Evolutionary conservation across 495 filamentous ascomycete genomes (phyloP).

Genomic region (Jackrogersella multiformis): DNA sequence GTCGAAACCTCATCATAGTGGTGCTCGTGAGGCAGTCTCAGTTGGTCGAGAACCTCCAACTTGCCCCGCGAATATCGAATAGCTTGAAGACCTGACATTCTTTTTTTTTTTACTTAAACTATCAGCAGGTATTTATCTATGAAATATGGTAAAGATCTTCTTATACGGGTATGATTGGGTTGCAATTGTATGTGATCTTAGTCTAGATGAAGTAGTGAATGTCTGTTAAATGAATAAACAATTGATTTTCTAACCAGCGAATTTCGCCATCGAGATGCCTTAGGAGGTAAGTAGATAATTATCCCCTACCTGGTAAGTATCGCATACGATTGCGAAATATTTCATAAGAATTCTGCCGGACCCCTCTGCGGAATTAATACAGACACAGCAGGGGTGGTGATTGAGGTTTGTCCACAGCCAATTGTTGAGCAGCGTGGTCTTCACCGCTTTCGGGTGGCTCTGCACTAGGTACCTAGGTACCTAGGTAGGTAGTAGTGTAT

Average conservation of each 20-base stretch:
- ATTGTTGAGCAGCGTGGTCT: constrained; percentile 22
- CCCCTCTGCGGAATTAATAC: constrained; percentile 26
- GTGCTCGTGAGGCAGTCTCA: constrained; percentile 86
- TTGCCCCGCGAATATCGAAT: constrained; percentile 84
- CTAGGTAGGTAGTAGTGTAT: too few relatives aligned
- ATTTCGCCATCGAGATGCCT: constrained; percentile 13
- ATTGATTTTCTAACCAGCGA: neutral
- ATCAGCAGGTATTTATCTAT: neutral
- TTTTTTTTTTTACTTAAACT: neutral
- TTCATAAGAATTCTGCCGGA: constrained; percentile 36
- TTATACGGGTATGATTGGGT: neutral
- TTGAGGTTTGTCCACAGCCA: constrained; percentile 15
- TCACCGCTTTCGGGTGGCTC: constrained; percentile 30
- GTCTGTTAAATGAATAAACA: neutral
- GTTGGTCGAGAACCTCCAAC: constrained; percentile 88
- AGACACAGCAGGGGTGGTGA: neutral
- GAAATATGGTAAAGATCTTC: neutral
- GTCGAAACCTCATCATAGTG: constrained; percentile 78
- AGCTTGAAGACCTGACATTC: constrained; percentile 73
- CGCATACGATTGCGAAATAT: constrained; percentile 27
- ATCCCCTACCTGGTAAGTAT: neutral
- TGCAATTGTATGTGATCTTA: neutral
- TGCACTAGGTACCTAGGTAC: too few relatives aligned
- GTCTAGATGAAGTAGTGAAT: neutral
- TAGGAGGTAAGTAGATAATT: neutral